These are phyloP conservation scores for Hydnomerulius pinastri DNA, from an alignment of 768 basidiomycete species.

Conservation along the genomic window DNA sequence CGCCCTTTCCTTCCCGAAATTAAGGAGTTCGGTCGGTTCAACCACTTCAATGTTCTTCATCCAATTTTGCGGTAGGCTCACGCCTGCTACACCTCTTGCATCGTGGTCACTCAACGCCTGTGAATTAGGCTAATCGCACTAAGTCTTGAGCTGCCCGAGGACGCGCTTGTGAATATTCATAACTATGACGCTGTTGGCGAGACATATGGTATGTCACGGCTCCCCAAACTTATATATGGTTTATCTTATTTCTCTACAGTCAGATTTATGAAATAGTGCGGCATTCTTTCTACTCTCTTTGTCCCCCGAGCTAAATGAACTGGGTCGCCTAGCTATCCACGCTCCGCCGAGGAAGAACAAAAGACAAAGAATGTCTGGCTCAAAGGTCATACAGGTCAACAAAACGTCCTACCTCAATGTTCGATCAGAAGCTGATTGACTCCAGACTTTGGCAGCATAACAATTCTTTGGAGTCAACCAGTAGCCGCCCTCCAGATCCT, in stretches of 20 bases:
- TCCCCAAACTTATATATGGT: not conserved
- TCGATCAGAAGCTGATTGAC: no score
- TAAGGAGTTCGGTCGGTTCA: conserved; percentile 48
- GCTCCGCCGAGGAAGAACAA: conserved; percentile 48
- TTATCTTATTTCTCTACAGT: conserved; percentile 34
- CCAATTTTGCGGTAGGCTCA: conserved; percentile 44
- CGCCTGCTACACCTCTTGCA: not conserved
- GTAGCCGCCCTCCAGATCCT: conserved; percentile 60
- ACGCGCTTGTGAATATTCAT: conserved; percentile 50
- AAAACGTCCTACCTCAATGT: no score
- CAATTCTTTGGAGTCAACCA: conserved; percentile 63
- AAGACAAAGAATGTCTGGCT: conserved; percentile 58
- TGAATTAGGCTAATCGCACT: conserved; percentile 46
- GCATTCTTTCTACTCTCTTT: conserved; percentile 13
- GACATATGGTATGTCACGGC: conserved; percentile 38
- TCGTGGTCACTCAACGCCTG: not conserved
- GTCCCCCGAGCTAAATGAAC: not conserved
- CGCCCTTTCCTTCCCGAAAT: conserved; percentile 57
- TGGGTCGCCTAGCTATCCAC: conserved; percentile 43
- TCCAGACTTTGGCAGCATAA: conserved; percentile 58
- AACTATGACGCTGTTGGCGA: conserved; percentile 43
- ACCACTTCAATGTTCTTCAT: conserved; percentile 53
- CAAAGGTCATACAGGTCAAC: conserved; percentile 58
- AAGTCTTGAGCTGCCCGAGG: conserved; percentile 57
- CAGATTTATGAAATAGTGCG: conserved; percentile 69